Evolutionary conservation across 148 eudicot genomes (phyloP), one percentile per base, ranked within the genome.

Genomic region (Persicaria tinctoria): DNA sequence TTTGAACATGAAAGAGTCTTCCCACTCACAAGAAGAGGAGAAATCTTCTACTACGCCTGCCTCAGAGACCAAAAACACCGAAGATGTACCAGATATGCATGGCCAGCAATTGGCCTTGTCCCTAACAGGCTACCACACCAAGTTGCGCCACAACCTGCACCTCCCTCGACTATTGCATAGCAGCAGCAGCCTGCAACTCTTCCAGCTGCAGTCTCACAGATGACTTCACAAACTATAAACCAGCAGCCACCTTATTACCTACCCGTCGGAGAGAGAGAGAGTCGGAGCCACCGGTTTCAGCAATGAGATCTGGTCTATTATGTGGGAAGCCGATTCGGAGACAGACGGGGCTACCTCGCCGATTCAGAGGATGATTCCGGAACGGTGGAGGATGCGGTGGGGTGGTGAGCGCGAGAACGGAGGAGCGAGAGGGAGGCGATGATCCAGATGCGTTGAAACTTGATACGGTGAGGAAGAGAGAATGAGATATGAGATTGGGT

Each of bases 1-100:
- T n/a, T n/a, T n/a, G n/a, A n/a, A n/a, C n/a, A n/a, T n/a, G 75
- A 91, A 88, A 76, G 97, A 85, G 46, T 84, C 98, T 5, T 80
- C 91, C 50, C 89, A 78, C 76, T 74, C 78, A 14, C 87, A 79
- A 17, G 80, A 79, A 11, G 93, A 91, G 79, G 97, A 90, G 68
- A 83, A 82, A 80, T 48, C 86, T 82, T 53, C 57, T 14, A 64
- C 88, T 20, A 72, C 82, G 27, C 84, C 88, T n/a, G 83, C 81
- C 69, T 72, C 89, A 13, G 93, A 88, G 63, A 53, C 89, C 5
- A 87, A 86, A 78, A 87, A 80, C 76, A 63, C 63, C 27, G 99
- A 95, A 8, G 86, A 84, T 71, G 72, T 77, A 18, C 82, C 91
- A 20, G 97, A 89, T 60, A 50, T 75, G 45, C 94, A 82, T 57